These are phyloP conservation scores for Acanthamoeba royreba DNA, from an alignment of 208 protist species.

Conservation along the genomic window DNA sequence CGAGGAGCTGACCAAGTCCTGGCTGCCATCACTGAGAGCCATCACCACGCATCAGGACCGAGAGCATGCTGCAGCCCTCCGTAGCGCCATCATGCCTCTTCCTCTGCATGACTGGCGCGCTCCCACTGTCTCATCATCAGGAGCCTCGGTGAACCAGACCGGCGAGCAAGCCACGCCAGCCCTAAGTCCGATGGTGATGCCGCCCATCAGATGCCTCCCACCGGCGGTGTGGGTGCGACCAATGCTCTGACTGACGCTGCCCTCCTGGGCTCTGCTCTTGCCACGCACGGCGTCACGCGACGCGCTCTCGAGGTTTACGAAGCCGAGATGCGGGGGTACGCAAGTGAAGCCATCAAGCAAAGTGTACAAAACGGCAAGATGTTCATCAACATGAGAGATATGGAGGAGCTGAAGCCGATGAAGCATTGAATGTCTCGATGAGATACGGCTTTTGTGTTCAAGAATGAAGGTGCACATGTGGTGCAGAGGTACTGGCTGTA, in stretches of 20 bases:
- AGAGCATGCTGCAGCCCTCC: neutral
- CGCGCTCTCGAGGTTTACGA: neutral
- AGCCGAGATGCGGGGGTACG: neutral
- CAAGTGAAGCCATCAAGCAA: neutral
- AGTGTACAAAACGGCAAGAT: neutral
- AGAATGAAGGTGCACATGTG: too few species aligned
- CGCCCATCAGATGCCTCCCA: neutral
- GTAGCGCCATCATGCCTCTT: neutral
- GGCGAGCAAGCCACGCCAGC: neutral
- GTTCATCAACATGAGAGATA: neutral
- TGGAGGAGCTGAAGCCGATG: neutral
- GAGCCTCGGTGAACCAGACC: neutral
- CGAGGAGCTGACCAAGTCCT: neutral
- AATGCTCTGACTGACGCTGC: neutral
- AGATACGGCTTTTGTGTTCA: too few species aligned
- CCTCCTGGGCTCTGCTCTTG: neutral
- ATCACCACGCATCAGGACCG: neutral
- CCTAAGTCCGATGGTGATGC: neutral
- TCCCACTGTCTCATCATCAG: too few species aligned
- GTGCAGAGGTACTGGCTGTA: too few species aligned
- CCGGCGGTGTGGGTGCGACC: neutral
- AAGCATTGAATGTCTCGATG: neutral
- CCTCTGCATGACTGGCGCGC: neutral
- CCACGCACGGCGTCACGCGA: neutral
- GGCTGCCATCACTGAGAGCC: neutral